Conservation (phyloP, 345 rosid species). For the Sonneratia alba region DNA sequence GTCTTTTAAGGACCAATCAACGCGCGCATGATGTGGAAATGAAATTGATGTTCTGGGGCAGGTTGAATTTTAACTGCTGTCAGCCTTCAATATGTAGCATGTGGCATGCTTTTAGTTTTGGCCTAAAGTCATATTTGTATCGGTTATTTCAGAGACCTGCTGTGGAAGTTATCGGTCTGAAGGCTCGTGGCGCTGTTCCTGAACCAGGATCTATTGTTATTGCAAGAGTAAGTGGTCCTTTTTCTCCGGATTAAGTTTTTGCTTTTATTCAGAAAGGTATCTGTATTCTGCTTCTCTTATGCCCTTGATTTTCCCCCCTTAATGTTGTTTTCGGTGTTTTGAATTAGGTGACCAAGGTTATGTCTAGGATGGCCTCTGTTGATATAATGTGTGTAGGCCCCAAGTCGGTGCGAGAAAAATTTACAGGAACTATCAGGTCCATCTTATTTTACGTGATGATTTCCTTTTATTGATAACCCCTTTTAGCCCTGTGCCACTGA, state of each 20-base stretch:
- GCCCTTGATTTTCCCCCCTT: background rate
- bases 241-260: background rate
- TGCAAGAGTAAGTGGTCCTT: conserved; percentile 49
- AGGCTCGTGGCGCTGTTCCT: conserved; percentile 76
- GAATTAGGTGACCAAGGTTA: conserved; percentile 71
- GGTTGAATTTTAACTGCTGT: background rate
- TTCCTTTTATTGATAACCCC: background rate
- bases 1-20: background rate
- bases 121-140: background rate
- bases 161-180: conserved; percentile 76
- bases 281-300: background rate
- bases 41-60: background rate
- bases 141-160: conserved; percentile 45
- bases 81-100: background rate
- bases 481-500: too few species aligned
- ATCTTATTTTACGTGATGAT: too few species aligned
- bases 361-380: conserved; percentile 62
- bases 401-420: conserved; percentile 70
- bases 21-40: background rate
- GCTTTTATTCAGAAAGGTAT: background rate
- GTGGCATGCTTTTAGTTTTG: background rate
- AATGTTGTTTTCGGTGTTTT: background rate
- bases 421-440: conserved; percentile 73
- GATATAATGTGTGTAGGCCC: conserved; percentile 84
- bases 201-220: conserved; percentile 74